phyloP scores from a whole-genome alignment of 768 basidiomycete genomes.

The Calocera cornea region DNA sequence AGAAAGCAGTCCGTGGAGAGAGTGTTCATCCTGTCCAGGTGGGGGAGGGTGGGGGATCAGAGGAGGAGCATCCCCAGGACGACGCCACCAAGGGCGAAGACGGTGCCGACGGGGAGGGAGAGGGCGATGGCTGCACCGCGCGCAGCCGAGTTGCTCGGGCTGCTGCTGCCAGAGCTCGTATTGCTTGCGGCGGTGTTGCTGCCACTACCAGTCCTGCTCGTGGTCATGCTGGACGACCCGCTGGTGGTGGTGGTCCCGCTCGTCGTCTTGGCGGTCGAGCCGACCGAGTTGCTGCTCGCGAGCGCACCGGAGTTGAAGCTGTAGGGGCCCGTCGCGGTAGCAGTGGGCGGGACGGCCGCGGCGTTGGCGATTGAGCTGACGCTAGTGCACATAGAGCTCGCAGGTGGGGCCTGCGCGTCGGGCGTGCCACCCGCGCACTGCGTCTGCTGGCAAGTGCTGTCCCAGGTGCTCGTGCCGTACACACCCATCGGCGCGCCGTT shows the following conservation, averaged over 20 bases:
- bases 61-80: not conserved
- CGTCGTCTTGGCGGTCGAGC: not conserved
- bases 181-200: not conserved
- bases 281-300: constrained; percentile 2
- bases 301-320: not conserved
- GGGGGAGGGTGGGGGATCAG: not conserved
- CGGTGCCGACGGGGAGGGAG: not conserved
- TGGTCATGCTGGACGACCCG: not conserved
- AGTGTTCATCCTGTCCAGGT: not conserved
- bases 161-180: not conserved
- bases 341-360: not conserved
- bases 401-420: not conserved
- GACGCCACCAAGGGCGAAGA: not conserved
- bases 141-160: not conserved
- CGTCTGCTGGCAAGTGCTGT: not conserved
- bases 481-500: constrained; percentile 49
- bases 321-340: not conserved
- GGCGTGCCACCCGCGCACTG: not conserved
- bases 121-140: not conserved
- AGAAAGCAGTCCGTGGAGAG: not conserved
- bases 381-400: not conserved
- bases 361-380: not conserved
- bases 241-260: not conserved
- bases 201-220: not conserved
- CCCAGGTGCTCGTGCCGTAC: constrained; percentile 45